phyloP scores from a whole-genome alignment of 2,329 filamentous ascomycete species.

The Hymenoscyphus occultus region DNA sequence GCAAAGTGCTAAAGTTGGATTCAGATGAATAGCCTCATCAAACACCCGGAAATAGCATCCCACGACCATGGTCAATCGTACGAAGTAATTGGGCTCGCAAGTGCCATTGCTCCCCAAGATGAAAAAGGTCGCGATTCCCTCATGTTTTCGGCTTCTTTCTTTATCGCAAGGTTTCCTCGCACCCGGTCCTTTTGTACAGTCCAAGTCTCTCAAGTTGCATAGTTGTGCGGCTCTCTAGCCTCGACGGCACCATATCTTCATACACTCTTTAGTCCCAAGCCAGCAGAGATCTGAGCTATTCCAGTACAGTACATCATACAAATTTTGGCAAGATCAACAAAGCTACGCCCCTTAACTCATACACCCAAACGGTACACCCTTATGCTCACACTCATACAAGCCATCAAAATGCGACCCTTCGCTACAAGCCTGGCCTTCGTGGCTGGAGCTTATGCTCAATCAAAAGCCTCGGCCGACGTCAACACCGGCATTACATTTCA shows the following conservation, averaged over 20 bases:
- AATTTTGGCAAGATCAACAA: neutral
- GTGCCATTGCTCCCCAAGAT: neutral
- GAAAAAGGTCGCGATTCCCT: neutral
- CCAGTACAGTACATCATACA: constrained; percentile 3
- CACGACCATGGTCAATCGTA: neutral
- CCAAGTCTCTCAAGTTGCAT: constrained; percentile 8
- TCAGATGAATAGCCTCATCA: neutral
- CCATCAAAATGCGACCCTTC: constrained; percentile 11
- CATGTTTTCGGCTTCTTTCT: neutral
- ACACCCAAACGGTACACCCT: neutral
- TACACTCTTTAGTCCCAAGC: constrained; percentile 3
- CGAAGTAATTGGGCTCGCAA: neutral
- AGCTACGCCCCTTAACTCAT: neutral
- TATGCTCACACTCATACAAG: neutral
- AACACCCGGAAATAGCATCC: neutral
- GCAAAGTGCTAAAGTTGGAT: neutral
- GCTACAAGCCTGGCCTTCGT: constrained; percentile 13
- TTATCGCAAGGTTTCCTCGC: constrained; percentile 5
- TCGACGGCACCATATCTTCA: constrained; percentile 11
- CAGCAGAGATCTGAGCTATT: constrained; percentile 8
- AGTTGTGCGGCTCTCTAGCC: constrained; percentile 6
- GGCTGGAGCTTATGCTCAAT: constrained; percentile 21
- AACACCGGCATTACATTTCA: constrained; percentile 47
- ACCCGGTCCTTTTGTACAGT: neutral
- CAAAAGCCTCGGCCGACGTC: constrained; percentile 40